Conservation (phyloP, 345 rosid species). For the Corchorus capsularis region DNA sequence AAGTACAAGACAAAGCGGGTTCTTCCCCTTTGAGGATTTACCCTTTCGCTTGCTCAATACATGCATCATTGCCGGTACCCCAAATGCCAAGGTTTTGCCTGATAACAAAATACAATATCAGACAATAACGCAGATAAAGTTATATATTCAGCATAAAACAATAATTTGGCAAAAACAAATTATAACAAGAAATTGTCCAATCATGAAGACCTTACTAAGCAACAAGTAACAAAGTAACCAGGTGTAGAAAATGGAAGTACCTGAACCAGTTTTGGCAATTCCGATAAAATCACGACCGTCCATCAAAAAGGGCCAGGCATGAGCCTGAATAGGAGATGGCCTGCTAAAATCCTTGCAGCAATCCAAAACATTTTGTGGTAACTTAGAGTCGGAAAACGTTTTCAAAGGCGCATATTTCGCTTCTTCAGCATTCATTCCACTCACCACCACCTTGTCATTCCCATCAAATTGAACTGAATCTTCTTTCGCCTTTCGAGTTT, state of each 20-base stretch:
- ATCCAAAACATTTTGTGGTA: constrained; percentile 67
- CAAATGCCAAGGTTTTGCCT: constrained; percentile 96
- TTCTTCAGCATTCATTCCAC: constrained; percentile 62
- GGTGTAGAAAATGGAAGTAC: constrained; percentile 31
- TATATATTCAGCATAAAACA: not conserved
- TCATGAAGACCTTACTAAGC: not conserved
- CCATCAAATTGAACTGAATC: constrained; percentile 17
- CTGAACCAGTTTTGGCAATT: constrained; percentile 97
- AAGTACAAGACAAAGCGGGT: constrained; percentile 88
- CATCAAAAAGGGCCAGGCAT: constrained; percentile 90
- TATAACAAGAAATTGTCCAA: not conserved
- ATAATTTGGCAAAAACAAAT: not conserved
- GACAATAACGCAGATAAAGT: not conserved
- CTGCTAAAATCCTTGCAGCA: constrained; percentile 75
- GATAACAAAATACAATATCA: not conserved
- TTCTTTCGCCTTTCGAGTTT: constrained; percentile 21
- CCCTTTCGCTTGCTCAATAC: constrained; percentile 69
- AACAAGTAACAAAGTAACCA: not conserved
- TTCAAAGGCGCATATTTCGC: constrained; percentile 61
- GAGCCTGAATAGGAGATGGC: constrained; percentile 93
- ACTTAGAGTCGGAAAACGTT: constrained; percentile 53
- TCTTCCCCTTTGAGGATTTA: constrained; percentile 46
- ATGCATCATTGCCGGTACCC: constrained; percentile 88
- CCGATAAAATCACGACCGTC: constrained; percentile 93
- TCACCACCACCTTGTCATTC: constrained; percentile 49